Conservation (phyloP, 2,329 filamentous ascomycete genomes). For the Pezicula rhizophila region DNA sequence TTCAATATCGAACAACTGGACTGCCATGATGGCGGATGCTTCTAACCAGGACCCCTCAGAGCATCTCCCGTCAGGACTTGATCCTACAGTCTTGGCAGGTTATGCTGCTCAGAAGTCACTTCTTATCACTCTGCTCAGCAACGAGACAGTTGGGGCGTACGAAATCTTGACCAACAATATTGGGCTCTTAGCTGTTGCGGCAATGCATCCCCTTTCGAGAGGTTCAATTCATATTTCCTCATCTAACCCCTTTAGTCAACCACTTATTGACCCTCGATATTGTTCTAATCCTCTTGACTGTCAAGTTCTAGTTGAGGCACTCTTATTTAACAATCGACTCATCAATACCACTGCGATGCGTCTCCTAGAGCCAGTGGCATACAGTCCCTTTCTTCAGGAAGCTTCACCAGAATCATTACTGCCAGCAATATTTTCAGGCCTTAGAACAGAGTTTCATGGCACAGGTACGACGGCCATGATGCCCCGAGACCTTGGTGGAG, state of each 20-base stretch:
- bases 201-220: slow-evolving; percentile 49
- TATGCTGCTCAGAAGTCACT: slow-evolving; percentile 17
- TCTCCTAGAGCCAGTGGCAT: slow-evolving; percentile 13
- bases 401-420: slow-evolving; percentile 13
- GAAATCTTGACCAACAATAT: slow-evolving; percentile 19
- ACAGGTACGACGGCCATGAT: slow-evolving; percentile 20
- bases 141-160: slow-evolving; percentile 17
- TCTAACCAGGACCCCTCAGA: slow-evolving; percentile 10
- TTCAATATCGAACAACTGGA: slow-evolving; percentile 14
- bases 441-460: slow-evolving; percentile 20
- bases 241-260: slow-evolving; percentile 31
- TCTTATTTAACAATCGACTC: slow-evolving; percentile 19
- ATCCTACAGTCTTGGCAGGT: slow-evolving; percentile 17
- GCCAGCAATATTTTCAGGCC: slow-evolving; percentile 12
- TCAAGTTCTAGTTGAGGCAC: slow-evolving; percentile 15
- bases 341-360: slow-evolving; percentile 18
- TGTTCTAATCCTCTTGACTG: slow-evolving; percentile 20
- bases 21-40: slow-evolving; percentile 13
- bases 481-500: slow-evolving; percentile 17
- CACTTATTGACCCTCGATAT: slow-evolving; percentile 38
- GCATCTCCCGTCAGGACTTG: slow-evolving; percentile 14
- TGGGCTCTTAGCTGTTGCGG: slow-evolving; percentile 19
- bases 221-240: slow-evolving; percentile 50
- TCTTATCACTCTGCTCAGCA: slow-evolving; percentile 10
- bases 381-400: slow-evolving; percentile 16